Evolutionary conservation across 352 stramenopile genomes (phyloP).

Genomic region (Globisporangium parvum): DNA sequence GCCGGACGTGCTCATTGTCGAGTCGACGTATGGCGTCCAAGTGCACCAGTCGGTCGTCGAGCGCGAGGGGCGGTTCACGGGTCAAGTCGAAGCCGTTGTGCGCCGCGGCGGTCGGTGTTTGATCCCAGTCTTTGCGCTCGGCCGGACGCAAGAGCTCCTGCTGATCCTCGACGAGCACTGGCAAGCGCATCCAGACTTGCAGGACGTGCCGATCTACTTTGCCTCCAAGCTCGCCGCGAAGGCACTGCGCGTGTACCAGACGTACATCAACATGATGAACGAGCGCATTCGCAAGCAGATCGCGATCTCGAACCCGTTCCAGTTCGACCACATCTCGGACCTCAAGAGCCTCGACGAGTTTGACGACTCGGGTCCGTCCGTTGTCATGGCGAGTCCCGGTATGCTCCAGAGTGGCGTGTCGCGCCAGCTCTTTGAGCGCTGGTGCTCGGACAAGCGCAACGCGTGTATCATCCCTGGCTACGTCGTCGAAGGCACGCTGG

Average conservation of each 20-base stretch:
- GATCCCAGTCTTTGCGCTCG: slow-evolving; percentile 98
- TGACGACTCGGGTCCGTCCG: slow-evolving; percentile 95
- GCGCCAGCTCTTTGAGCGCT: slow-evolving; percentile 96
- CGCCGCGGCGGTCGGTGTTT: slow-evolving; percentile 94
- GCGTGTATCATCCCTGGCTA: slow-evolving; percentile 99
- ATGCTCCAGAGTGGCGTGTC: slow-evolving; percentile 99
- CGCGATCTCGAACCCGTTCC: slow-evolving; percentile 97
- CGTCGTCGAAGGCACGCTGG: slow-evolving; percentile 96
- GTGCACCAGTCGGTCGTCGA: slow-evolving; percentile 95
- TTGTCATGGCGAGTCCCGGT: slow-evolving; percentile 98
- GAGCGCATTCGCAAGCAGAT: slow-evolving; percentile 95
- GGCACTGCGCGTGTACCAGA: slow-evolving; percentile 97
- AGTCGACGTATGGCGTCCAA: slow-evolving; percentile 98
- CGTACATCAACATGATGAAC: slow-evolving; percentile 99
- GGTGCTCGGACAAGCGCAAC: slow-evolving; percentile 97
- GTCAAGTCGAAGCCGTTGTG: slow-evolving; percentile 94
- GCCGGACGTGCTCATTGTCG: slow-evolving; percentile 98
- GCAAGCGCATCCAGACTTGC: slow-evolving; percentile 90
- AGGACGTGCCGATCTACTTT: slow-evolving; percentile 99
- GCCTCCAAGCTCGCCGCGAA: slow-evolving; percentile 95
- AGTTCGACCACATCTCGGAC: slow-evolving; percentile 96
- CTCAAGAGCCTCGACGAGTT: slow-evolving; percentile 96
- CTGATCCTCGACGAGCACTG: slow-evolving; percentile 99
- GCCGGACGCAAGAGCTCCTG: slow-evolving; percentile 97
- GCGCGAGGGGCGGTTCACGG: slow-evolving; percentile 95